A percentile compares a stretch with the other conserved stretches of the same genome.
These are phyloP conservation scores for Fomitopsis pulvina DNA, from an alignment of 768 basidiomycete genomes.

Conservation along the genomic window DNA sequence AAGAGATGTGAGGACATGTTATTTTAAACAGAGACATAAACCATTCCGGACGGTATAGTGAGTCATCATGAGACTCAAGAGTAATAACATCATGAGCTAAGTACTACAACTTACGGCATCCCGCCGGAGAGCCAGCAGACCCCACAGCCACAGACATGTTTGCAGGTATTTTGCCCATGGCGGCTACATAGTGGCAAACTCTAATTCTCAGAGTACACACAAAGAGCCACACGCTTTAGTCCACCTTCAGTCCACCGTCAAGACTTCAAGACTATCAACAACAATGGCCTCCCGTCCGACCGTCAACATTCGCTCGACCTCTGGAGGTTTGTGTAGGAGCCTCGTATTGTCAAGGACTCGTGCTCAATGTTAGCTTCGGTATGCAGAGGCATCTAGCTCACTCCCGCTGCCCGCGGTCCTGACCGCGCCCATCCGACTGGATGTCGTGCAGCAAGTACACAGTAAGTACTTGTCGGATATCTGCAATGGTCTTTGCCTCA, in stretches of 20 bases:
- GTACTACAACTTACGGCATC: too few species aligned
- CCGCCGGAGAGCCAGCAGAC: too few species aligned
- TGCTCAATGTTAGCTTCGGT: background rate
- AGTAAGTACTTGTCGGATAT: slow-evolving; percentile 59
- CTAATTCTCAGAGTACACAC: slow-evolving; percentile 17
- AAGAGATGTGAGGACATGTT: too few species aligned
- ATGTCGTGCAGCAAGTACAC: slow-evolving; percentile 98
- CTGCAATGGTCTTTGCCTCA: background rate
- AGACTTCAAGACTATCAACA: slow-evolving; percentile 35
- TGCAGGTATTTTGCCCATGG: slow-evolving; percentile 11
- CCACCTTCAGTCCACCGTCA: too few species aligned
- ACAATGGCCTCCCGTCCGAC: slow-evolving; percentile 91
- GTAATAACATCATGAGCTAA: too few species aligned
- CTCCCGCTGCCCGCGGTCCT: slow-evolving; percentile 93
- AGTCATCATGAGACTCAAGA: too few species aligned
- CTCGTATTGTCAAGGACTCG: background rate
- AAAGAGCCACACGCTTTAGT: slow-evolving; percentile 11
- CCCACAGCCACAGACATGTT: slow-evolving; percentile 1
- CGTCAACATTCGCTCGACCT: slow-evolving; percentile 71
- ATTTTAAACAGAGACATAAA: too few species aligned
- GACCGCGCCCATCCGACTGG: slow-evolving; percentile 96
- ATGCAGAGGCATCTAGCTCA: slow-evolving; percentile 74
- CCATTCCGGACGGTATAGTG: too few species aligned
- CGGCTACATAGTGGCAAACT: slow-evolving; percentile 20
- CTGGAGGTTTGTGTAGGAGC: slow-evolving; percentile 51